These are phyloP conservation scores for Arthrobotrys conoides DNA, from an alignment of 2,329 filamentous ascomycete species.

Conservation along the genomic window DNA sequence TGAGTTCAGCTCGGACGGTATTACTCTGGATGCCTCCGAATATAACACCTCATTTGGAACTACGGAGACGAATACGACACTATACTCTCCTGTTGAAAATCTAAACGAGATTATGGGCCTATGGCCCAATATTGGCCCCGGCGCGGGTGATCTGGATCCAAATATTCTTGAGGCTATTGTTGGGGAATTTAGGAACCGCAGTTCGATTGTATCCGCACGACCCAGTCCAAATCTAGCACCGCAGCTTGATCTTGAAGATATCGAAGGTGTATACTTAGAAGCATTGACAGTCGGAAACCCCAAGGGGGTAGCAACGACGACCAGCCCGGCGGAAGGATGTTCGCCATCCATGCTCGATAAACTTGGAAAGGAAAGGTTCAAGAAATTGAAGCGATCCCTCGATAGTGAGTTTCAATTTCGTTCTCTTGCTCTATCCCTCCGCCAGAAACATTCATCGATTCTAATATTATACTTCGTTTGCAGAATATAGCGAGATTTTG, in stretches of 20 bases:
- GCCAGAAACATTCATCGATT: not conserved
- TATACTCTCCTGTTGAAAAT: not conserved
- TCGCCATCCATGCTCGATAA: not conserved
- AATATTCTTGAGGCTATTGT: not conserved
- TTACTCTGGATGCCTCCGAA: not conserved
- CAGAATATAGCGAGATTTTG: constrained; percentile 1
- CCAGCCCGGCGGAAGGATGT: not conserved
- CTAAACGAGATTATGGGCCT: not conserved
- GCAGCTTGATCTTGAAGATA: not conserved
- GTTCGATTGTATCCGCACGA: not conserved
- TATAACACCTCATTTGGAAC: not conserved
- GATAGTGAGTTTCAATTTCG: not conserved
- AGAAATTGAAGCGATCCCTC: not conserved
- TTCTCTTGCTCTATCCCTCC: not conserved
- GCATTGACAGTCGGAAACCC: not conserved
- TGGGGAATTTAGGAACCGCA: not conserved
- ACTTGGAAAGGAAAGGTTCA: not conserved
- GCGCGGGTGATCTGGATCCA: not conserved
- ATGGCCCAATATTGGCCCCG: not conserved
- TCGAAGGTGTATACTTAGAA: not conserved
- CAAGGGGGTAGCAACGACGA: not conserved
- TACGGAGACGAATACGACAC: not conserved
- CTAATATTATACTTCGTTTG: not conserved
- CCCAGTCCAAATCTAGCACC: not conserved
- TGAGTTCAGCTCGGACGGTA: not conserved